Conservation (phyloP, 1,284 basidiomycete species). For the Marasmius oreades region DNA sequence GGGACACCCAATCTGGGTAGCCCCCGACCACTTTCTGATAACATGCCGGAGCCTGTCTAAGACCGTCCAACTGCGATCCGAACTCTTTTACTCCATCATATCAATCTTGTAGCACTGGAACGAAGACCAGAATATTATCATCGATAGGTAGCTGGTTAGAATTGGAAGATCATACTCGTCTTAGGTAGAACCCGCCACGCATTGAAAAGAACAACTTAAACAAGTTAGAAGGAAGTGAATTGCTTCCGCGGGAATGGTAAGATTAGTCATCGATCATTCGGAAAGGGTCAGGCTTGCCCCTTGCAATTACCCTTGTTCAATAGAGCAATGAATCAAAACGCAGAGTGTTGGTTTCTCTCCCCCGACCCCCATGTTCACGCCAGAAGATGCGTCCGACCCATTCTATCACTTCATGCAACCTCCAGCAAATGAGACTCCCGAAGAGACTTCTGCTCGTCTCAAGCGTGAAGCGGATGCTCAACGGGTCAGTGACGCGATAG, state of each 20-base stretch:
- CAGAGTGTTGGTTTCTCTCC: not conserved
- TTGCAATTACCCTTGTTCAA: constrained; percentile 6
- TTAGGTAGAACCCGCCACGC: too few species aligned
- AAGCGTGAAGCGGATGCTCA: constrained; percentile 49
- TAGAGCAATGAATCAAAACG: constrained; percentile 7
- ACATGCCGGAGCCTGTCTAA: constrained; percentile 3
- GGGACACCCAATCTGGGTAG: constrained; percentile 2
- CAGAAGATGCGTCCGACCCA: constrained; percentile 35
- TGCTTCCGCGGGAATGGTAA: too few species aligned
- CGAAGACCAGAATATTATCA: too few species aligned
- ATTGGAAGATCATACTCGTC: too few species aligned
- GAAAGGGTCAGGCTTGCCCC: not conserved
- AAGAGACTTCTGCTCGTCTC: constrained; percentile 39
- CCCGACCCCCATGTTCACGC: constrained; percentile 2
- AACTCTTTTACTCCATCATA: too few species aligned
- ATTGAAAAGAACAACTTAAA: too few species aligned
- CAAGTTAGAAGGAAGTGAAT: too few species aligned
- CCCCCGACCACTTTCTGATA: not conserved
- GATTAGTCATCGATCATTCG: too few species aligned
- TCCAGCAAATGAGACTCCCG: constrained; percentile 43
- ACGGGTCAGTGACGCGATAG: constrained; percentile 51
- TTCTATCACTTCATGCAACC: constrained; percentile 44
- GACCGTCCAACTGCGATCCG: too few species aligned
- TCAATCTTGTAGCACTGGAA: too few species aligned
- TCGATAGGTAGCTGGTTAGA: too few species aligned